phyloP scores from a whole-genome alignment of 805 yeast genomes.

The Pichia rugopelliculosa region DNA sequence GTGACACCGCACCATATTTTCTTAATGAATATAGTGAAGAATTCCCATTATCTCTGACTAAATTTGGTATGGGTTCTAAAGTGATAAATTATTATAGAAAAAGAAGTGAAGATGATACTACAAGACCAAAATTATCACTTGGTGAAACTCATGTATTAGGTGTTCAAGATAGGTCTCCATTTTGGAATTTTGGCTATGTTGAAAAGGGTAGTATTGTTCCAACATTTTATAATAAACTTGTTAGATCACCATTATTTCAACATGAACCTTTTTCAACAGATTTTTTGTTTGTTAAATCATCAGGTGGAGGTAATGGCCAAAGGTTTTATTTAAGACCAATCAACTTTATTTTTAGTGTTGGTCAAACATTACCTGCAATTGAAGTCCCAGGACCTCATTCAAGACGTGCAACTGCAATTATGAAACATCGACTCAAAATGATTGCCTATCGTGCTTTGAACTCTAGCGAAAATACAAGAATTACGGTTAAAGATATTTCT shows the following conservation, averaged over 20 bases:
- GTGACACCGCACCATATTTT: slow-evolving; percentile 74
- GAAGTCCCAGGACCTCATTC: slow-evolving; percentile 98
- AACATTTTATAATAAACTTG: slow-evolving; percentile 83
- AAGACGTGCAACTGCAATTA: slow-evolving; percentile 87
- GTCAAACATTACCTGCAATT: slow-evolving; percentile 87
- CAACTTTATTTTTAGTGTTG: slow-evolving; percentile 74
- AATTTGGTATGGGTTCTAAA: slow-evolving; percentile 94
- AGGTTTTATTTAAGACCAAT: slow-evolving; percentile 62
- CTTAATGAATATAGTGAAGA: slow-evolving; percentile 89
- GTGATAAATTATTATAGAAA: slow-evolving; percentile 89
- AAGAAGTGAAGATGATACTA: slow-evolving; percentile 66
- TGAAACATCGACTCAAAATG: slow-evolving; percentile 88
- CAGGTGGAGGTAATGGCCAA: slow-evolving; percentile 67
- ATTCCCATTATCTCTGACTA: slow-evolving; percentile 70
- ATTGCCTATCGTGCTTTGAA: slow-evolving; percentile 84
- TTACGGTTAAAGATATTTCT: slow-evolving; percentile 81
- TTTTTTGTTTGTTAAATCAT: slow-evolving; percentile 69
- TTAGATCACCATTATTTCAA: slow-evolving; percentile 86
- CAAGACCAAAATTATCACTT: slow-evolving; percentile 78
- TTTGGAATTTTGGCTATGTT: slow-evolving; percentile 97
- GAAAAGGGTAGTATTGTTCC: slow-evolving; percentile 93
- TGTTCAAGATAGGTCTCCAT: slow-evolving; percentile 93
- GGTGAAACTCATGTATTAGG: slow-evolving; percentile 96
- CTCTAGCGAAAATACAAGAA: slow-evolving; percentile 61
- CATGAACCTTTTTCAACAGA: slow-evolving; percentile 78